These are phyloP conservation scores for Cladosporium velox DNA, from an alignment of 2,329 filamentous ascomycete genomes.

Conservation along the genomic window DNA sequence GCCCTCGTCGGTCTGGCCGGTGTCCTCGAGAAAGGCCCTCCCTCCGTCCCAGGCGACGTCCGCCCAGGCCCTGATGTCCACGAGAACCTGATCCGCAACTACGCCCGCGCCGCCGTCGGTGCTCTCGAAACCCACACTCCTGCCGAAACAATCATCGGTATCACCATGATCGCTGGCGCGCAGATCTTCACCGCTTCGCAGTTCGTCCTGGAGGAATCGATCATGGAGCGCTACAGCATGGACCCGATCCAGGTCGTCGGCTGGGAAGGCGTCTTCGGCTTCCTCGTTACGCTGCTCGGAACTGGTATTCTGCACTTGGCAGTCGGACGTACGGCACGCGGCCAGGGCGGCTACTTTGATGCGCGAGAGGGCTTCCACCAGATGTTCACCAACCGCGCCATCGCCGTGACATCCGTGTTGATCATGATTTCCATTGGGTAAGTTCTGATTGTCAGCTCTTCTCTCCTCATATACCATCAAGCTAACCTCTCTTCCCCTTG, in stretches of 20 bases:
- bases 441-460: conserved; percentile 36
- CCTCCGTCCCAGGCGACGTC: conserved; percentile 33
- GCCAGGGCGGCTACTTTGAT: conserved; percentile 84
- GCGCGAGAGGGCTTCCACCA: conserved; percentile 81
- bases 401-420: conserved; percentile 75
- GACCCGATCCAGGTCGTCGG: conserved; percentile 90
- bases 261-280: conserved; percentile 94
- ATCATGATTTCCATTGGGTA: conserved; percentile 99
- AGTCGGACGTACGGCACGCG: conserved; percentile 73
- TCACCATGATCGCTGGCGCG: conserved; percentile 86
- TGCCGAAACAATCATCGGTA: conserved; percentile 73
- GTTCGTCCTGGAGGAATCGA: conserved; percentile 93
- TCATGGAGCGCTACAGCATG: conserved; percentile 75
- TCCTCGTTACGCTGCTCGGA: conserved; percentile 71
- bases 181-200: conserved; percentile 97
- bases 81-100: conserved; percentile 25
- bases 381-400: conserved; percentile 69
- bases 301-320: conserved; percentile 80
- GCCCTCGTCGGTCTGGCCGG: conserved; percentile 88
- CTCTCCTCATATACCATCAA: neutral
- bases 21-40: conserved; percentile 67
- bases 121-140: conserved; percentile 54
- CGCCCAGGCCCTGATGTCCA: conserved; percentile 35
- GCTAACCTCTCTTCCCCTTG: neutral
- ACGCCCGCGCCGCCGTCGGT: conserved; percentile 40